Conservation (phyloP, 345 rosid species). For the Clausena lansium region DNA sequence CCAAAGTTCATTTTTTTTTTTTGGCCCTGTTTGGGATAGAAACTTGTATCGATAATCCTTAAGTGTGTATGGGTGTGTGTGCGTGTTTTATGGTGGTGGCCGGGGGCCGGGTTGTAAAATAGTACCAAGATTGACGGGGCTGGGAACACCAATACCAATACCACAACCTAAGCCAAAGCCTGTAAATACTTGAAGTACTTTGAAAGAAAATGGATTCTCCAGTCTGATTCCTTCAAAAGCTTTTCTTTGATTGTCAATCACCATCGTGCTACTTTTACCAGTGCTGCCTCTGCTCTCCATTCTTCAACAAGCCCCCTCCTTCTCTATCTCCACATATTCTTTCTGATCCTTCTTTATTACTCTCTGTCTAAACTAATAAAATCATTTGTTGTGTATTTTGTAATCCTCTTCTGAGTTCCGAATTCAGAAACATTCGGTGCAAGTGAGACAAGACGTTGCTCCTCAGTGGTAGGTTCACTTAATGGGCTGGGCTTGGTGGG, state of each 20-base stretch:
- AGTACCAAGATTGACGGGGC: slow-evolving; percentile 75
- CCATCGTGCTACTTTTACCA: slow-evolving; percentile 25
- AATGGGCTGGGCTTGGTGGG: background rate
- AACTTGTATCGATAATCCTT: no score
- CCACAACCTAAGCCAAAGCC: slow-evolving; percentile 98
- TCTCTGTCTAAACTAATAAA: no score
- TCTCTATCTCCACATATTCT: slow-evolving; percentile 1
- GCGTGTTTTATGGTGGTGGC: background rate
- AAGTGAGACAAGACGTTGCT: no score
- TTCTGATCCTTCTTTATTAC: background rate
- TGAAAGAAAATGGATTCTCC: slow-evolving; percentile 86
- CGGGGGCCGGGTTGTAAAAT: background rate
- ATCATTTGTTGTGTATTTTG: background rate
- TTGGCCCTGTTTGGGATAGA: no score
- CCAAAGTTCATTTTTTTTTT: slow-evolving; percentile 29
- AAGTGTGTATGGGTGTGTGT: background rate
- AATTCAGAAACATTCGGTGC: no score
- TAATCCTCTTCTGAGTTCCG: background rate
- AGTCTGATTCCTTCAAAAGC: slow-evolving; percentile 44
- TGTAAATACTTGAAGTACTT: slow-evolving; percentile 85
- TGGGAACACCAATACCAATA: slow-evolving; percentile 83
- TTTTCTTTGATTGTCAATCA: slow-evolving; percentile 37
- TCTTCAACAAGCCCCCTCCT: slow-evolving; percentile 10
- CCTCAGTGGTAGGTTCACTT: background rate
- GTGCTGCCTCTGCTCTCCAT: slow-evolving; percentile 30